Base-by-base conservation (phyloP, 2,329 filamentous ascomycete species). In the Hypoxylon sp. region DNA sequence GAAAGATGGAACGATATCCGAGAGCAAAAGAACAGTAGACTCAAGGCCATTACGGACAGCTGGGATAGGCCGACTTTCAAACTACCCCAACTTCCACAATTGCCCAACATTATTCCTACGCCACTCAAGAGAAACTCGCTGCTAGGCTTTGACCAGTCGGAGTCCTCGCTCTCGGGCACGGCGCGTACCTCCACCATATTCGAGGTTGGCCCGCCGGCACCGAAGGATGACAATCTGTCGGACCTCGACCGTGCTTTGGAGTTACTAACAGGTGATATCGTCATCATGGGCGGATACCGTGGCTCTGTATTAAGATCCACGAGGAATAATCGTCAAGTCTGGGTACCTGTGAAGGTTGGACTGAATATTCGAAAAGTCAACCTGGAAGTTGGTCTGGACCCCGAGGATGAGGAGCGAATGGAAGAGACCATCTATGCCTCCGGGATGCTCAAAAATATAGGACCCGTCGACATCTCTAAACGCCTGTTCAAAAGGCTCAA, bases 341-440 rank as follows among this genome's bases (percentile, higher is more conserved):
- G 95, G 95, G 92, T 96, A 1, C 94, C 94, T 0, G 90, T 97
- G 74, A 97, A 97, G 78, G 90, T 97, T 27, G 94, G 95, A 0
- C 81, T 98, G 53, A 97, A 97, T 72, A 87, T 97, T 66, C 90
- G 94, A 59, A 97, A 96, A 75, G 94, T 95, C 1, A 93, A 98
- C 75, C 83, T 98, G 3, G 93, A 97, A 76, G 90, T 98, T 8
- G 94, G 94, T 0, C 80, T 97, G 3, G 86, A 91, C 12, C 88
- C 88, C 1, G 91, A 94, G 72, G 94, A 96, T 61, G 95, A 97
- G 74, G 91, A 93, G 72, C 85, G 81, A 4, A 96, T 96, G 88
- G 88, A 91, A 69, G 86, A 96, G 63, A 89, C 84, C n/a, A 93
- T 98, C 64, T 91, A 94, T 54, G 85, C 94, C 0, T 93, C 90